phyloP scores from a whole-genome alignment of 305 asterid species.

The Fraxinus latifolia region DNA sequence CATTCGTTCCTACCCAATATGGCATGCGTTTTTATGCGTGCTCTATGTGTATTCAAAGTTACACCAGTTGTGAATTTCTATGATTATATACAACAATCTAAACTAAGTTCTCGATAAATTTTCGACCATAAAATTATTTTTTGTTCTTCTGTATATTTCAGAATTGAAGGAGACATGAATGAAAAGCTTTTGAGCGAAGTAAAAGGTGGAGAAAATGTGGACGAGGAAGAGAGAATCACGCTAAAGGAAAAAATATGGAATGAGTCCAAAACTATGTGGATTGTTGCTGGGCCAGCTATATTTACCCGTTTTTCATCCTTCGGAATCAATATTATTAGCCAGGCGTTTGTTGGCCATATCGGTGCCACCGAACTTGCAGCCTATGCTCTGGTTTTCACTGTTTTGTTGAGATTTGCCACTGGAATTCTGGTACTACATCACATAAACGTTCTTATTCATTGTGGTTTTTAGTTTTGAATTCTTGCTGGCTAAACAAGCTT shows the following conservation, averaged over 20 bases:
- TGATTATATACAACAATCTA: too few species aligned
- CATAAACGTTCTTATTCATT: too few species aligned
- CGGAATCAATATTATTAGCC: conserved; percentile 45
- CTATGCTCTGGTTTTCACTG: conserved; percentile 44
- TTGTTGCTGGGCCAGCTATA: conserved; percentile 62
- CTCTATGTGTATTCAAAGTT: too few species aligned
- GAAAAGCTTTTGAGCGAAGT: conserved; percentile 23
- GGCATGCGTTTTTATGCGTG: too few species aligned
- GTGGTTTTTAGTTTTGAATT: background rate
- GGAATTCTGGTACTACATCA: conserved; percentile 42
- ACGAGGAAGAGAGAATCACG: conserved; percentile 1
- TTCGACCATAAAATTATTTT: too few species aligned
- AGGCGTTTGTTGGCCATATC: conserved; percentile 68
- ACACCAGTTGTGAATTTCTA: too few species aligned
- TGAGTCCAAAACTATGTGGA: conserved; percentile 58
- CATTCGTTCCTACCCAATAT: too few species aligned
- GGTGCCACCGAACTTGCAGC: conserved; percentile 69
- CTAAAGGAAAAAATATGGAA: conserved; percentile 28
- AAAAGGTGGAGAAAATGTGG: conserved; percentile 15
- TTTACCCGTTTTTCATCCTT: conserved; percentile 56
- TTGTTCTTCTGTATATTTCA: too few species aligned
- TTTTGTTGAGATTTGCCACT: conserved; percentile 41
- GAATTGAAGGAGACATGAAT: conserved; percentile 32
- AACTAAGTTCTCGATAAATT: too few species aligned
- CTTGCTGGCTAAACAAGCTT: background rate